Evolutionary conservation across 495 filamentous ascomycete species (phyloP).

Genomic region (Aspergillus nidulans): DNA sequence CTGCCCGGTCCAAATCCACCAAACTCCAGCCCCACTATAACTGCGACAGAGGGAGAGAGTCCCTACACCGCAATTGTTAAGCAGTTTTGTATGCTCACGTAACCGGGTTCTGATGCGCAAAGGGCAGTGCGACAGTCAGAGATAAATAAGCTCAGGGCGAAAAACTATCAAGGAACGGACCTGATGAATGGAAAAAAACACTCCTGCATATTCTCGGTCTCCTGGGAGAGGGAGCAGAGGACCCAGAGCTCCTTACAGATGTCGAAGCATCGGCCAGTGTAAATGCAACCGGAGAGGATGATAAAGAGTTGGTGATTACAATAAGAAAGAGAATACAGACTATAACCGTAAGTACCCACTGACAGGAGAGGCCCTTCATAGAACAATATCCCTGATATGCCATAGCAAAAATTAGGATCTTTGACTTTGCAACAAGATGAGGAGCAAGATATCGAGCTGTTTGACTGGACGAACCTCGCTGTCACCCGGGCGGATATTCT

Average conservation of each 20-base stretch:
- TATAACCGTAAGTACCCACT: constrained; percentile 46
- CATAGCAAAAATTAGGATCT: constrained; percentile 66
- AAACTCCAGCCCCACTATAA: constrained; percentile 57
- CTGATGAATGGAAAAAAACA: constrained; percentile 54
- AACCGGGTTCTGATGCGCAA: not conserved
- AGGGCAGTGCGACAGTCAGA: constrained; percentile 43
- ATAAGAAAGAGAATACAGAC: constrained; percentile 53
- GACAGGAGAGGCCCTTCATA: not conserved
- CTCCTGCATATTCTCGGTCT: constrained; percentile 36
- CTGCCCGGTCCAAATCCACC: constrained; percentile 40
- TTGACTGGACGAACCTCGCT: constrained; percentile 64
- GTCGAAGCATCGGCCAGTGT: constrained; percentile 39
- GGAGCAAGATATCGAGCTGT: constrained; percentile 62
- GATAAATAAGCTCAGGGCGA: constrained; percentile 43
- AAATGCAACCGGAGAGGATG: constrained; percentile 22
- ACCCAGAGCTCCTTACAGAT: constrained; percentile 15
- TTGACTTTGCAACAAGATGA: constrained; percentile 58
- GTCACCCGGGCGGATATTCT: constrained; percentile 37
- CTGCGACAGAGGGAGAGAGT: constrained; percentile 63
- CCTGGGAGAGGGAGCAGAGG: constrained; percentile 5
- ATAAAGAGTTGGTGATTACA: constrained; percentile 42
- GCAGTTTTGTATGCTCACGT: too few species aligned
- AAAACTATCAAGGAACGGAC: constrained; percentile 51
- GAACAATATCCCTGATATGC: not conserved
- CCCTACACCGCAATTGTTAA: constrained; percentile 48